phyloP scores from a whole-genome alignment of 805 yeast genomes.

The Nakazawaea holstii region DNA sequence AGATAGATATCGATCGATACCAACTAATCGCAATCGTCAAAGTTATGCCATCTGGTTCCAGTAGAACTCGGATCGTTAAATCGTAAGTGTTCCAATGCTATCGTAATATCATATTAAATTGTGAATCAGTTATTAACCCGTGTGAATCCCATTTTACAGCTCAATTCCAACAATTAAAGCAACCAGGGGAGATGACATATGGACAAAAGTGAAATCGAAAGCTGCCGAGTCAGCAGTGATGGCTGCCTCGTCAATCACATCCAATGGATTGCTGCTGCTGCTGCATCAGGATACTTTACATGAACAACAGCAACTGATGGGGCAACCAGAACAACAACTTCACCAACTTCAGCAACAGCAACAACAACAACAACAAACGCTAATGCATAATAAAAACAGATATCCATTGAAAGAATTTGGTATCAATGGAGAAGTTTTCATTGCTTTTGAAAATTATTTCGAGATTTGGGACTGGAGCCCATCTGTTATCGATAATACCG shows the following conservation, averaged over 20 bases:
- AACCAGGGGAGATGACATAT: conserved; percentile 4
- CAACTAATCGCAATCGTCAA: too few relatives aligned
- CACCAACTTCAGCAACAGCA: not conserved
- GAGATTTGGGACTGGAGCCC: conserved; percentile 38
- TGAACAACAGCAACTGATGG: too few relatives aligned
- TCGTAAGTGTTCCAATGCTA: too few relatives aligned
- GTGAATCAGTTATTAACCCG: not conserved
- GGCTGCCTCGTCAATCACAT: conserved; percentile 1
- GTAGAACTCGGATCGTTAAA: too few relatives aligned
- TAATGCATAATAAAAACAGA: not conserved
- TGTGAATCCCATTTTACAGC: not conserved
- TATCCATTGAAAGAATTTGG: conserved; percentile 26
- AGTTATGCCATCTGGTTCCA: too few relatives aligned
- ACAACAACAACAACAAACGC: not conserved
- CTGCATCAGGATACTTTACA: too few relatives aligned
- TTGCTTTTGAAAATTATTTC: conserved; percentile 21
- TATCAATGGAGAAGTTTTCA: conserved; percentile 30
- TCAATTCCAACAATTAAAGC: conserved; percentile 1
- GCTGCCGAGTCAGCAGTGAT: conserved; percentile 6
- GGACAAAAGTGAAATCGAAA: conserved; percentile 6
- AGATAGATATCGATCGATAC: too few relatives aligned
- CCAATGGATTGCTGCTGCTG: not conserved
- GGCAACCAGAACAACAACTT: too few relatives aligned
- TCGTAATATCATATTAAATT: too few relatives aligned
- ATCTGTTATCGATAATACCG: conserved; percentile 10